Base-by-base conservation (phyloP, 108 stramenopile species). In the Epithemia pelagica region DNA sequence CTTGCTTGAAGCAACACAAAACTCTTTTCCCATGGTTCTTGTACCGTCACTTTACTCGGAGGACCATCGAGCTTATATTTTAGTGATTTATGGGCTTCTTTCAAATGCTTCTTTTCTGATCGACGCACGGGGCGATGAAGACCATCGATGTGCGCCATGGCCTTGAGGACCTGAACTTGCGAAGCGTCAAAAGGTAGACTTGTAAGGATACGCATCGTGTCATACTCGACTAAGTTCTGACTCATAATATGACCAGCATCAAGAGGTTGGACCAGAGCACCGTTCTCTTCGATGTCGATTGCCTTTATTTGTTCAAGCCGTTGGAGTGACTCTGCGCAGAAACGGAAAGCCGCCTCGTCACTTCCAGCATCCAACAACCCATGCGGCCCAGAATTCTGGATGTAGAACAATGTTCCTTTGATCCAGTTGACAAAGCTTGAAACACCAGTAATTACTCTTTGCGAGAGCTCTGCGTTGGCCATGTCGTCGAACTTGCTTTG, bases 1-100 rank as follows among this genome's bases (percentile, higher is more conserved):
- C 78, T 77, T 0, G 83, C 79, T 65, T 95, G 94, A 8, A 95
- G 77, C 54, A 95, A 63, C 1, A 95, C 85, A 67, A 92, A 95
- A 21, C 79, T 82, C 67, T 95, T 95, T 57, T 95, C 75, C 31
- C 64, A 67, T 0, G 85, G 82, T 8, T 76, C 74, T 67, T 91
- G 82, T 32, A 95, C 77, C 30, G 76, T 77, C 29, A 92, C 67
- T 61, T 95, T 92, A 67, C 86, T 87, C 32, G 73, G 77, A 33
- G 88, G 78, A 0, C 87, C 86, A 22, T 89, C 83, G 0, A 92
- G 65, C 55, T 89, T 92, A 71, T 79, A 88, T 52, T 77, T 89
- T 56, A 91, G 62, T 24, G 30, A 24, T 52, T 90, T 90, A 74
- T 92, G 85, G 5, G 81, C 81, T 65, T 83, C 90, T 59, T 92